Evolutionary conservation across 1,284 basidiomycete genomes (phyloP).

Genomic region (Cystobasidium slooffiae): DNA sequence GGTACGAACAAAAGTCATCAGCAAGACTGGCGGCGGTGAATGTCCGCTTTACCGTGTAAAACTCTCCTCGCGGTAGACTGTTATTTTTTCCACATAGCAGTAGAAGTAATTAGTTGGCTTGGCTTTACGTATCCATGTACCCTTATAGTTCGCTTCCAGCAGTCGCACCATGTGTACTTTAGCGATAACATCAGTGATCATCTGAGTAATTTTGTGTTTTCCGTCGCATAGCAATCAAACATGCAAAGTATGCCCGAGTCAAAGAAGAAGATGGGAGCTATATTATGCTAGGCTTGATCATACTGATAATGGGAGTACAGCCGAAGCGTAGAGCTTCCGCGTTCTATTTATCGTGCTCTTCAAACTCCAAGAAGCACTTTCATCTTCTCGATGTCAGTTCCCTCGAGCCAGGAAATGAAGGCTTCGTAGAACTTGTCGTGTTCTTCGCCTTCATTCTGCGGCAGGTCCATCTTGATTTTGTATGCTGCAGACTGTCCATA

Average conservation of each 20-base stretch:
- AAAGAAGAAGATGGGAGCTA: too few species aligned
- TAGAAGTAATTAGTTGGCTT: background rate
- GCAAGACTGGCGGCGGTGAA: conserved; percentile 31
- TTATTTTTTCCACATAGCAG: background rate
- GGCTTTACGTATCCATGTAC: background rate
- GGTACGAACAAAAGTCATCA: background rate
- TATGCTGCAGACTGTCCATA: conserved; percentile 48
- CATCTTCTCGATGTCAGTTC: conserved; percentile 49
- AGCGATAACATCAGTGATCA: too few species aligned
- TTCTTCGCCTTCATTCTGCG: conserved; percentile 47
- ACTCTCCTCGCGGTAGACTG: background rate
- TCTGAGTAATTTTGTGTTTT: too few species aligned
- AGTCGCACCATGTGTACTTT: too few species aligned
- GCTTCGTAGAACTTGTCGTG: conserved; percentile 50
- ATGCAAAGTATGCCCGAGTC: too few species aligned
- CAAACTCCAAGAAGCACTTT: conserved; percentile 50
- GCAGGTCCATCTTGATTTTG: conserved; percentile 52
- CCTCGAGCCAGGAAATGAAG: conserved; percentile 51
- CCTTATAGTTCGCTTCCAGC: background rate
- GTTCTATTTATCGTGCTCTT: background rate
- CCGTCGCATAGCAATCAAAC: too few species aligned
- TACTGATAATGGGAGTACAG: background rate
- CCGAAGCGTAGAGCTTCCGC: background rate
- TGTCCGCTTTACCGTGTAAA: background rate
- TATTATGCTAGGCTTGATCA: background rate